Conservation (phyloP, 2,329 filamentous ascomycete genomes). For the Curvularia verruculosa region DNA sequence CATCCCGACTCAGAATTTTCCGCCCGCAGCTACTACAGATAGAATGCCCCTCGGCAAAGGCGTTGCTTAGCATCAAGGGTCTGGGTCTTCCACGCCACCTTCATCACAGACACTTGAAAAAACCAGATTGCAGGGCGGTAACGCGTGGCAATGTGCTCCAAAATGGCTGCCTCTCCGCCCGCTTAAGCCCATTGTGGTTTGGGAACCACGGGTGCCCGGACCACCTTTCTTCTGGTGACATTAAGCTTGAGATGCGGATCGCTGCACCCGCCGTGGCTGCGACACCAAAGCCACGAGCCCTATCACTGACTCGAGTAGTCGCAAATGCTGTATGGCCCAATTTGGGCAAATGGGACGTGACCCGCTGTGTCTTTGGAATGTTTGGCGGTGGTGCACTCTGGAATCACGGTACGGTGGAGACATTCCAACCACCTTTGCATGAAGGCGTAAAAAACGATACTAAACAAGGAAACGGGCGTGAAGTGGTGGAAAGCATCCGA, state of each 20-base stretch:
- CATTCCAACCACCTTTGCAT: not conserved
- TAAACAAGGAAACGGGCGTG: not conserved
- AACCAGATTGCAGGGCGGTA: slow-evolving; percentile 1
- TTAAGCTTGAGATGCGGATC: not conserved
- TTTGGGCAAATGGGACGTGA: not conserved
- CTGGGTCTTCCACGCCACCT: not conserved
- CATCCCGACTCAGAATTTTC: not conserved
- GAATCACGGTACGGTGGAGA: not conserved
- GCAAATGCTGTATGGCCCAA: not conserved
- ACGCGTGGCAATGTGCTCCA: not conserved
- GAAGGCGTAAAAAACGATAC: not conserved
- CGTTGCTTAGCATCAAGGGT: not conserved
- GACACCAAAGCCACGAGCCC: not conserved
- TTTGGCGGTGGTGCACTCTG: not conserved
- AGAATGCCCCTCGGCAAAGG: not conserved
- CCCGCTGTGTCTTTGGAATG: not conserved
- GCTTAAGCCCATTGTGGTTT: not conserved
- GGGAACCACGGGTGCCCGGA: not conserved
- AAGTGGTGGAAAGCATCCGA: not conserved
- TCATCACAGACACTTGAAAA: not conserved
- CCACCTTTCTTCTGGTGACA: not conserved
- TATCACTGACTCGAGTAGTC: not conserved
- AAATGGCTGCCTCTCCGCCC: not conserved
- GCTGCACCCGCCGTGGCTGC: not conserved
- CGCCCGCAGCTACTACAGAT: not conserved